Base-by-base conservation (phyloP, 495 filamentous ascomycete genomes). In the Delitschia confertaspora region DNA sequence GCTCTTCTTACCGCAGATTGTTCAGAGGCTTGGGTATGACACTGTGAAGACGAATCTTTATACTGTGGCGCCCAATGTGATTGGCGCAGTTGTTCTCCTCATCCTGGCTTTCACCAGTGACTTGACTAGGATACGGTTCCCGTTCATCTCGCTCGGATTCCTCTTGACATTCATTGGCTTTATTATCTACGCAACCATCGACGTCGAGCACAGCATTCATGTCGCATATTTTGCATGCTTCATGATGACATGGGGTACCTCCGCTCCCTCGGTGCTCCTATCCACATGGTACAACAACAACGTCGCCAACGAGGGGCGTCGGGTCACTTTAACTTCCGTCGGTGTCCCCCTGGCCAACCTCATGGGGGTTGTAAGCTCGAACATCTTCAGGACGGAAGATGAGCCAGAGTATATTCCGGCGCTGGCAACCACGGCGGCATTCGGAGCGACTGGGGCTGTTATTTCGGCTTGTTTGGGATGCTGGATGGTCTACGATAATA, bases 161-260 rank as follows among this genome's bases (percentile, higher is more conserved):
- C 60, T 78, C 6, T 73, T 86, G 57, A 83, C 83, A 0, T 82
- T 85, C 50, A 65, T 76, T 34, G 83, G 83, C 3, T 82, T 88
- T 61, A 72, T 85, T 55, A 82, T 88, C 56, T 85, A 79, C 48
- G 78, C 78, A 0, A 66, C 73, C 23, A 81, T 85, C 43, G 74
- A 86, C 53, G 78, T 83, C 11, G 47, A 73, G 42, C 45, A 58
- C 1, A 60, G 79, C 24, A 60, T 78, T 8, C 68, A 75, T 21
- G 68, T 86, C 2, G 82, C 81, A 2, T 88, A 88, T 45, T 87
- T 83, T 42, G 80, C 82, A 8, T 75, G 70, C 16, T 88, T 87
- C 59, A 85, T 87, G 80, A 86, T 88, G 81, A 80, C 76, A 11
- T 87, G 83, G 81, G 73, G 73, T 11, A 75, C 70, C 0, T 75